phyloP scores from a whole-genome alignment of 306 rosid species.

The Prunus davidiana region DNA sequence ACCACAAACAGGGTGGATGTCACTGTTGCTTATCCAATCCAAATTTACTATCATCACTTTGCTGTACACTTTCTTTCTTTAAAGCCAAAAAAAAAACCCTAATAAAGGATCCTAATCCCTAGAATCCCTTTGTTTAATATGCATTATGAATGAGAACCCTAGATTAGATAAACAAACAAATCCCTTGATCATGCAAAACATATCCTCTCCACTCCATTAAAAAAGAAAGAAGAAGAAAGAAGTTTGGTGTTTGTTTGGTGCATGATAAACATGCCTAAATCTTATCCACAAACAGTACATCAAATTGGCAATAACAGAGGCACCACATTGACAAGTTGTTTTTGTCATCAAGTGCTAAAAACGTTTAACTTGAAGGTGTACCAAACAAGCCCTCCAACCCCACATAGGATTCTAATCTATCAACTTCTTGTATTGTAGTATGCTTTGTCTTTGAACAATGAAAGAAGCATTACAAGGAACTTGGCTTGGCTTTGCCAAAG shows the following conservation, averaged over 20 bases:
- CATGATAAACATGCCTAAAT: slow-evolving; percentile 38
- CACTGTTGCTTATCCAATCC: slow-evolving; percentile 30
- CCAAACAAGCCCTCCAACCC: slow-evolving; percentile 41
- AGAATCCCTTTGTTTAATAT: slow-evolving; percentile 35
- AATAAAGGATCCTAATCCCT: slow-evolving; percentile 56
- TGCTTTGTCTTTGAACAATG: slow-evolving; percentile 38
- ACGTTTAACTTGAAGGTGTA: slow-evolving; percentile 27
- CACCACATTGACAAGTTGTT: slow-evolving; percentile 11
- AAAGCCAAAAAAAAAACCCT: not conserved
- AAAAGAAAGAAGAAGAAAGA: not conserved
- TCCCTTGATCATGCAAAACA: slow-evolving; percentile 33
- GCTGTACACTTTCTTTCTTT: slow-evolving; percentile 47
- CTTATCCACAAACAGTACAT: slow-evolving; percentile 27
- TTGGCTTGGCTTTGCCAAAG: slow-evolving; percentile 36
- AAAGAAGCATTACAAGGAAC: slow-evolving; percentile 35
- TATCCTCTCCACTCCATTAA: slow-evolving; percentile 15
- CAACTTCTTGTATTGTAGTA: slow-evolving; percentile 8
- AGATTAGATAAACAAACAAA: slow-evolving; percentile 30
- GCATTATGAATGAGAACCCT: slow-evolving; percentile 17
- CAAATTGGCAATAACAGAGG: not conserved
- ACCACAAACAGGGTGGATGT: slow-evolving; percentile 16
- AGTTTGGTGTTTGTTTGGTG: slow-evolving; percentile 4
- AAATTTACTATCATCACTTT: slow-evolving; percentile 31
- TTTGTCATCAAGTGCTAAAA: slow-evolving; percentile 28
- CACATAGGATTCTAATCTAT: slow-evolving; percentile 80